Evolutionary conservation across 2,329 filamentous ascomycete species (phyloP), one percentile per base, ranked within the genome.

Genomic region (Annulohypoxylon truncatum): DNA sequence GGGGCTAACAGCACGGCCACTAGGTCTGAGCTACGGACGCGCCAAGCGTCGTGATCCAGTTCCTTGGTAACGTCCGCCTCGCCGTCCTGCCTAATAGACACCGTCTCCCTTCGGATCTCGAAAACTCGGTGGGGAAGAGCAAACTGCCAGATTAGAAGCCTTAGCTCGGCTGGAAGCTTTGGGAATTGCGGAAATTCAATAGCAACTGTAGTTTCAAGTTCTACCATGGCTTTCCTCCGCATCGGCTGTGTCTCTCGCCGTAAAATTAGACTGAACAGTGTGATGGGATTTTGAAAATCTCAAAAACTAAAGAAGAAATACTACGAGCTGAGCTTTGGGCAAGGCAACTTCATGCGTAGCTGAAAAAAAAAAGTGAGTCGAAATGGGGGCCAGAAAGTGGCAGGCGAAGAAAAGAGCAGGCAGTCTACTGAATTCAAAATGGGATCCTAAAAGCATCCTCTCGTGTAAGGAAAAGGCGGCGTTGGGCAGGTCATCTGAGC

Each of bases 41-140:
- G 64, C 67, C 67, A 69, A 12, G 58, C 10, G n/a, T 69, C 64
- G 42, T 69, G 67, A 31, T 69, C 64, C 18, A 67, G 15, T 13
- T 66, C 61, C 22, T 62, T 58, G 15, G 26, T 53, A 15, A 61
- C 61, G 38, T 67, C 47, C 2, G 55, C 47, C 40, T 70, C 67
- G 55, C 65, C 61, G 56, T 70, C 55, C 15, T 38, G 47, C n/a
- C 28, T 61, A 31, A 66, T 40, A 1, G 61, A 40, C 8, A 68
- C 58, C 4, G 67, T 70, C 29, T 70, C 67, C 26, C 51, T 64
- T 18, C 67, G 61, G 31, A 70, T 68, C 38, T 70, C 67, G 35
- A 70, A 70, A 3, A 68, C 67, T 26, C 67, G 67, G 28, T 50
- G 58, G 6, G 67, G 67, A 10, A 70, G 35, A n/a, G 67, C 47